These are phyloP conservation scores for Euphorbia tirucalli DNA, from an alignment of 345 rosid species.

Conservation along the genomic window DNA sequence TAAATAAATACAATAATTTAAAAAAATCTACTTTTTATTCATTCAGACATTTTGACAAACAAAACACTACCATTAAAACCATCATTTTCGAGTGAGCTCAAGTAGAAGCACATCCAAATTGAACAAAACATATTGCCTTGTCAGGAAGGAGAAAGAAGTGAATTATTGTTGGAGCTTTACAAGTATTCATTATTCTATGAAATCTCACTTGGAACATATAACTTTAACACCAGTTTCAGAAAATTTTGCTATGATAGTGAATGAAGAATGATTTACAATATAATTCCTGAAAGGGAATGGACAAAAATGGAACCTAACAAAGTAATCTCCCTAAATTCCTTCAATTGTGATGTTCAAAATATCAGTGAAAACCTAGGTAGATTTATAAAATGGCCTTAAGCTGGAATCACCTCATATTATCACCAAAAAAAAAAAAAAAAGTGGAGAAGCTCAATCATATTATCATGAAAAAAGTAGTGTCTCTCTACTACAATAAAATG, in stretches of 20 bases:
- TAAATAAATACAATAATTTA: no score
- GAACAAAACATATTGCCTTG: slow-evolving; percentile 51
- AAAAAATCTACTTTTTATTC: no score
- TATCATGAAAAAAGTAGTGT: no score
- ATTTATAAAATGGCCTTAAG: slow-evolving; percentile 44
- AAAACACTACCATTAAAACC: no score
- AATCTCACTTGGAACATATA: slow-evolving; percentile 57
- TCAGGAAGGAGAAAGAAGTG: slow-evolving; percentile 31
- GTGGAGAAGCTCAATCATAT: no score
- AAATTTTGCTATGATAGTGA: slow-evolving; percentile 56
- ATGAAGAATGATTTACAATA: slow-evolving; percentile 57
- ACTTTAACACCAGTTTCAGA: slow-evolving; percentile 43
- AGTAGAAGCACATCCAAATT: slow-evolving; percentile 32
- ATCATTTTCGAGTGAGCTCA: slow-evolving; percentile 52
- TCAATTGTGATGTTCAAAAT: slow-evolving; percentile 56
- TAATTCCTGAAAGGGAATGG: slow-evolving; percentile 47
- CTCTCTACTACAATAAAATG: no score
- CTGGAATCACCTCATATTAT: slow-evolving; percentile 40
- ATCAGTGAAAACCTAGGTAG: slow-evolving; percentile 52
- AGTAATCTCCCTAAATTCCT: slow-evolving; percentile 46
- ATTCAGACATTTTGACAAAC: no score
- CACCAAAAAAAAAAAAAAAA: no score
- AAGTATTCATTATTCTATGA: slow-evolving; percentile 39
- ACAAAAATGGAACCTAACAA: slow-evolving; percentile 77
- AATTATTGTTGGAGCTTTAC: slow-evolving; percentile 38